Evolutionary conservation across 2,329 filamentous ascomycete species (phyloP).

Genomic region (Fusarium sp.): DNA sequence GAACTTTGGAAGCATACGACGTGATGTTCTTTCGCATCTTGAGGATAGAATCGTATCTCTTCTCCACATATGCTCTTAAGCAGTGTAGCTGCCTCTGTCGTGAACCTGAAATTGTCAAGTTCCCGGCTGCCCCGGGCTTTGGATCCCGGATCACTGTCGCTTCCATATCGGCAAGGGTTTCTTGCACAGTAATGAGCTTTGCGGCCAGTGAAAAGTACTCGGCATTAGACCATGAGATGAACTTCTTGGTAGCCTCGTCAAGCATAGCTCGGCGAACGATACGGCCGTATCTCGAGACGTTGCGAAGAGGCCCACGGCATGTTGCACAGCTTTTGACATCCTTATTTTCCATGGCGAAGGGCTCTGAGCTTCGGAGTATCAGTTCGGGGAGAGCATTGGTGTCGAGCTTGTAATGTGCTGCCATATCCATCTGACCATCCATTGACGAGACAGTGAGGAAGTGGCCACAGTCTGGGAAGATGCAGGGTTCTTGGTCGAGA

Average conservation of each 20-base stretch:
- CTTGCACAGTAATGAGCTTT: background rate
- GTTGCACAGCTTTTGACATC: background rate
- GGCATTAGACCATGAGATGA: slow-evolving; percentile 2
- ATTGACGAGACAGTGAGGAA: slow-evolving; percentile 6
- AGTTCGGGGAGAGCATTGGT: background rate
- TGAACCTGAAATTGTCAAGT: background rate
- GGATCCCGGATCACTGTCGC: accelerated
- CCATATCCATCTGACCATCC: slow-evolving; percentile 7
- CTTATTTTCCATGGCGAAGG: background rate
- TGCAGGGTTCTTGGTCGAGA: background rate
- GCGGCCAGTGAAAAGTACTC: background rate
- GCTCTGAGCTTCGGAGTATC: background rate
- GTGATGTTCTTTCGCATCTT: background rate
- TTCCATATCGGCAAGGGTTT: background rate
- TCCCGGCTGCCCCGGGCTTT: background rate
- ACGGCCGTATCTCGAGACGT: background rate
- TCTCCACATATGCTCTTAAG: background rate
- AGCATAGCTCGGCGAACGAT: slow-evolving; percentile 11
- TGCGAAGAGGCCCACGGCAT: slow-evolving; percentile 3
- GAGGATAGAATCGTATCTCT: background rate
- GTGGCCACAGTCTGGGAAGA: slow-evolving; percentile 7
- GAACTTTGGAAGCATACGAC: background rate
- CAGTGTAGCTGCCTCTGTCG: background rate
- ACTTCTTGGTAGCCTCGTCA: slow-evolving; percentile 1
- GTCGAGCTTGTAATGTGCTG: background rate